Percentiles rank a stretch among this genome's conserved stretches.
Evolutionary conservation across 257 asterid species (phyloP).

Genomic region (Jacaranda copaia): DNA sequence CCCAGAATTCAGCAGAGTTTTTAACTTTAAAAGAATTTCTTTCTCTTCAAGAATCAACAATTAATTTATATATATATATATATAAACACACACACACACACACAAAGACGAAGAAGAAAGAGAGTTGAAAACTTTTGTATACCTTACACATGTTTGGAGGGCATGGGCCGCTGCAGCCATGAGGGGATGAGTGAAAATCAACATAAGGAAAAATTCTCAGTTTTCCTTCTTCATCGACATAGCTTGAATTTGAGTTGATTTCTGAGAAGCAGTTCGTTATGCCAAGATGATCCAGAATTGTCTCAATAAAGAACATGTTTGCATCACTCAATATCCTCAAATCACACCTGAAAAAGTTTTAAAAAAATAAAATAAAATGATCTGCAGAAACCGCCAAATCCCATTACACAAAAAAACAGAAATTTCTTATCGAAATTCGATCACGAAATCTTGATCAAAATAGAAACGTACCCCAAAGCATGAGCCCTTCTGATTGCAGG

Average conservation of each 20-base stretch:
- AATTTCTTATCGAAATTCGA: not conserved
- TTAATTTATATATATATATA: no score
- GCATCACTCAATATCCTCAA: conserved; percentile 93
- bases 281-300: conserved; percentile 32
- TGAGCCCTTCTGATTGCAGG: conserved; percentile 62
- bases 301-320: conserved; percentile 70
- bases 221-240: conserved; percentile 65
- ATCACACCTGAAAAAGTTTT: conserved; percentile 60
- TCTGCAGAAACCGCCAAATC: not conserved
- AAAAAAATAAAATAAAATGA: not conserved
- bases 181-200: conserved; percentile 65
- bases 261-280: conserved; percentile 68
- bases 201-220: conserved; percentile 72
- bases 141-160: conserved; percentile 95
- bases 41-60: not conserved
- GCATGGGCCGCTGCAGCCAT: conserved; percentile 63
- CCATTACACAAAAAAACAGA: not conserved
- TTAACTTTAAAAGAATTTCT: not conserved
- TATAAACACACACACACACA: no score
- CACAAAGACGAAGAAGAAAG: not conserved
- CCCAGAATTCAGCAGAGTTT: not conserved
- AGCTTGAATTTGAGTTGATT: conserved; percentile 74
- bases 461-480: conserved; percentile 59
- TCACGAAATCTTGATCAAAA: not conserved
- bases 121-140: not conserved